Evolutionary conservation across 257 asterid species (phyloP).

Genomic region (Ophiorrhiza pumila): DNA sequence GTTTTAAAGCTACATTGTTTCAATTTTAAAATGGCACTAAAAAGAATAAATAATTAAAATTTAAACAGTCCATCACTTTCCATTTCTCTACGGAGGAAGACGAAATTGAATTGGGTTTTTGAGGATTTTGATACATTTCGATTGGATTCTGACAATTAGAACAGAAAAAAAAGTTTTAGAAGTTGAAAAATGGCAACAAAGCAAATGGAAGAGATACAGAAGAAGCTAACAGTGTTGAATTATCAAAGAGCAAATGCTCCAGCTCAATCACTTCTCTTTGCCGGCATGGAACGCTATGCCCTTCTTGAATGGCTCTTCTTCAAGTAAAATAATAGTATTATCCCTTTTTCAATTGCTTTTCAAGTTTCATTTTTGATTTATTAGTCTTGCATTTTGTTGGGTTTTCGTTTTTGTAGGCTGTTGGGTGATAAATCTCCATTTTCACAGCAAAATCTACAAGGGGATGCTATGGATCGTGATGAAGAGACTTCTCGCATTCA

Average conservation of each 20-base stretch:
- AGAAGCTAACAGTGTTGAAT: slow-evolving; percentile 59
- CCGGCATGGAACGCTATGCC: slow-evolving; percentile 99
- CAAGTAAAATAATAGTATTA: slow-evolving; percentile 39
- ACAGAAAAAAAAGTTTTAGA: neutral
- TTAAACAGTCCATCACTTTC: neutral
- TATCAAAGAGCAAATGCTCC: slow-evolving; percentile 89
- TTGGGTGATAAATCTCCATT: slow-evolving; percentile 94
- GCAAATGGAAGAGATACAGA: slow-evolving; percentile 90
- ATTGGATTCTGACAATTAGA: neutral
- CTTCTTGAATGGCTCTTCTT: slow-evolving; percentile 98
- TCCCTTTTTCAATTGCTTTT: neutral
- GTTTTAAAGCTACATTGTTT: neutral
- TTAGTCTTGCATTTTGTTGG: neutral
- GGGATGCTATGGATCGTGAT: slow-evolving; percentile 88
- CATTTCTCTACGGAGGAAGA: neutral
- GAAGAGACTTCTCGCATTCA: slow-evolving; percentile 97
- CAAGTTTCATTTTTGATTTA: neutral
- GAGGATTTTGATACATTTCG: neutral
- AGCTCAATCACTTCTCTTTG: slow-evolving; percentile 93
- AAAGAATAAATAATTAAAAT: too few species aligned
- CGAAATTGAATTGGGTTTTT: neutral
- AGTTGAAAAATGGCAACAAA: slow-evolving; percentile 58
- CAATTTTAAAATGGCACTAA: neutral
- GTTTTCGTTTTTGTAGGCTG: slow-evolving; percentile 45
- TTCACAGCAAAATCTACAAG: slow-evolving; percentile 93